Conservation (phyloP, 371 early-diverging fungal genomes). For the Blakeslea trispora region DNA sequence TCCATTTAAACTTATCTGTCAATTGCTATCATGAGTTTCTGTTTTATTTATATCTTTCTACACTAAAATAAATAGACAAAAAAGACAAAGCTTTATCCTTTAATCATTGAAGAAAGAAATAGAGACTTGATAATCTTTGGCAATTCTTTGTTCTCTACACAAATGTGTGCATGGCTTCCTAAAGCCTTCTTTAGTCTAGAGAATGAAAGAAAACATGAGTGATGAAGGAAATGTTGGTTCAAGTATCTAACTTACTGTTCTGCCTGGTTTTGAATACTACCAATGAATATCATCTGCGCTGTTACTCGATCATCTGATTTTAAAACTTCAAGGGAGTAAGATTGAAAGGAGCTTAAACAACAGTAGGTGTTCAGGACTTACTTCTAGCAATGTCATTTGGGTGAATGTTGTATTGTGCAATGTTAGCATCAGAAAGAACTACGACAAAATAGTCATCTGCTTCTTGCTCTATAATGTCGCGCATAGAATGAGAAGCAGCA, state of each 20-base stretch:
- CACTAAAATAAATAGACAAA: no score
- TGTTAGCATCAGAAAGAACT: slow-evolving; percentile 85
- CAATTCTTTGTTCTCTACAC: slow-evolving; percentile 76
- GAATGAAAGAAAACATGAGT: no score
- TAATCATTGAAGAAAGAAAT: slow-evolving; percentile 75
- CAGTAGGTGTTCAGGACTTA: slow-evolving; percentile 28
- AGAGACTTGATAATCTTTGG: slow-evolving; percentile 82
- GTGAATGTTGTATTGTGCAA: slow-evolving; percentile 78
- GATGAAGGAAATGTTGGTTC: slow-evolving; percentile 2
- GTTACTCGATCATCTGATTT: slow-evolving; percentile 71
- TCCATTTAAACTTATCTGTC: background rate
- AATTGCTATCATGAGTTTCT: background rate
- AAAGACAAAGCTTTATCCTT: slow-evolving; percentile 34
- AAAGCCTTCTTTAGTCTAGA: slow-evolving; percentile 64
- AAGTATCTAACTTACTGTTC: slow-evolving; percentile 56
- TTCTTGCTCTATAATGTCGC: slow-evolving; percentile 73
- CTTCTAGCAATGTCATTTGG: slow-evolving; percentile 73
- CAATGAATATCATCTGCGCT: slow-evolving; percentile 75
- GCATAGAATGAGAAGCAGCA: slow-evolving; percentile 70
- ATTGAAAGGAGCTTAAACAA: background rate
- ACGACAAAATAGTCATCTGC: slow-evolving; percentile 82
- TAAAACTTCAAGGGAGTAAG: slow-evolving; percentile 42
- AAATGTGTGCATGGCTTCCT: slow-evolving; percentile 67
- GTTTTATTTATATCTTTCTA: background rate
- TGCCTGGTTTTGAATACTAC: slow-evolving; percentile 65